A percentile compares a stretch with the other conserved stretches of the same genome.
These are phyloP conservation scores for Alternaria rosae DNA, from an alignment of 2,329 filamentous ascomycete species.

Conservation along the genomic window DNA sequence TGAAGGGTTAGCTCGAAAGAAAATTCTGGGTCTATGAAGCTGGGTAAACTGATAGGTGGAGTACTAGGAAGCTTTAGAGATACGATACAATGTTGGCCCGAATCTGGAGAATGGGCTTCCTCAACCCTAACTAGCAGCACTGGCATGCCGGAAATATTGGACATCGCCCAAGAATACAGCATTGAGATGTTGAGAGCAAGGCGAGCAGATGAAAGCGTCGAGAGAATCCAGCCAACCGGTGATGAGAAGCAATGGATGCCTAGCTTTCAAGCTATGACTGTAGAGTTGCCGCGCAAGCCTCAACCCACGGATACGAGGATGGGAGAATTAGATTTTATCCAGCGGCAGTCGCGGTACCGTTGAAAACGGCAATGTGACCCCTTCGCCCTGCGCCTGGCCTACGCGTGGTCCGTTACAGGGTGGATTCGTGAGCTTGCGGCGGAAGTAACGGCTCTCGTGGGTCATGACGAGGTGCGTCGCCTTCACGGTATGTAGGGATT, in stretches of 20 bases:
- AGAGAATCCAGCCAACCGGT: conserved; percentile 5
- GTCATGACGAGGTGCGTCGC: conserved; percentile 4
- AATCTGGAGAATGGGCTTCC: not conserved
- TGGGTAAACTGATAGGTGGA: not conserved
- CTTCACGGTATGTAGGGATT: not conserved
- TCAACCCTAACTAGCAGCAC: not conserved
- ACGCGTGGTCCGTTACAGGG: conserved; percentile 7
- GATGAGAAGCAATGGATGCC: conserved; percentile 12
- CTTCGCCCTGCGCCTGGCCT: conserved; percentile 8
- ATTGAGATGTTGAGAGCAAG: not conserved
- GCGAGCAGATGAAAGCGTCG: not conserved
- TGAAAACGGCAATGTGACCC: conserved; percentile 3
- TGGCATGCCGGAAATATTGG: not conserved
- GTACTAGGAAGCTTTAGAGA: not conserved
- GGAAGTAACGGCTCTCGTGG: conserved; percentile 14
- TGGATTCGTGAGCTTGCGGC: conserved; percentile 5
- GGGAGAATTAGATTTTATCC: not conserved
- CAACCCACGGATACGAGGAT: not conserved
- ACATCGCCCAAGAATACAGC: not conserved
- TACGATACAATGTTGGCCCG: not conserved
- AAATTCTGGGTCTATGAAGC: not conserved
- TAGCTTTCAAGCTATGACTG: conserved; percentile 8
- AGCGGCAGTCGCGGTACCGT: conserved; percentile 7
- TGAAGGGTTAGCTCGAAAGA: not conserved
- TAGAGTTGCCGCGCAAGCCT: conserved; percentile 7